Evolutionary conservation across 2,329 filamentous ascomycete species (phyloP).

Genomic region (Claviceps spartinae): DNA sequence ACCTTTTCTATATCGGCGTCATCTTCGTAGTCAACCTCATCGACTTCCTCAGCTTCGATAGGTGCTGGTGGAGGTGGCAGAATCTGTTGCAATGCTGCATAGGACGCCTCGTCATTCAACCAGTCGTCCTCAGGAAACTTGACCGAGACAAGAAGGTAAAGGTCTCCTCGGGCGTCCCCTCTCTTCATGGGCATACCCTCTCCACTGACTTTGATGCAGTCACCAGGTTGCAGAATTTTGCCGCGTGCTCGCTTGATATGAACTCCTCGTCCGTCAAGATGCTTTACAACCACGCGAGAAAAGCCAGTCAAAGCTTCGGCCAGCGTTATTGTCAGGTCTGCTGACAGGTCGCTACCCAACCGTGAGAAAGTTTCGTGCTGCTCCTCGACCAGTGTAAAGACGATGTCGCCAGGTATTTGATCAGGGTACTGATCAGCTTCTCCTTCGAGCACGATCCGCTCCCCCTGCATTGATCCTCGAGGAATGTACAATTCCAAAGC

Average conservation of each 20-base stretch:
- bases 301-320: constrained; percentile 80
- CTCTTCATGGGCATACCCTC: constrained; percentile 94
- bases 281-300: constrained; percentile 76
- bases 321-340: constrained; percentile 67
- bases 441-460: constrained; percentile 78
- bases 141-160: constrained; percentile 77
- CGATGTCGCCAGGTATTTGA: constrained; percentile 80
- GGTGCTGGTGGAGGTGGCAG: constrained; percentile 51
- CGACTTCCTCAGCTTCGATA: constrained; percentile 60
- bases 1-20: constrained; percentile 71
- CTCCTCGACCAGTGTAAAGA: constrained; percentile 76
- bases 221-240: constrained; percentile 67
- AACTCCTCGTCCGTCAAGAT: constrained; percentile 88
- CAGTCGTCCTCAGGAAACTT: constrained; percentile 82
- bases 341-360: constrained; percentile 70
- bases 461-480: constrained; percentile 71
- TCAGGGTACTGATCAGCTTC: constrained; percentile 90
- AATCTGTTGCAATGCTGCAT: constrained; percentile 59
- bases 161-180: constrained; percentile 68
- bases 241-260: constrained; percentile 67
- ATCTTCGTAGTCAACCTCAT: constrained; percentile 80
- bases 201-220: constrained; percentile 71
- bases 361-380: constrained; percentile 72
- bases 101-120: constrained; percentile 56
- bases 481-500: constrained; percentile 94